A percentile compares a stretch with the other conserved stretches of the same genome.
phyloP scores from a whole-genome alignment of 768 basidiomycete species.

The Lactifluus piperatus region DNA sequence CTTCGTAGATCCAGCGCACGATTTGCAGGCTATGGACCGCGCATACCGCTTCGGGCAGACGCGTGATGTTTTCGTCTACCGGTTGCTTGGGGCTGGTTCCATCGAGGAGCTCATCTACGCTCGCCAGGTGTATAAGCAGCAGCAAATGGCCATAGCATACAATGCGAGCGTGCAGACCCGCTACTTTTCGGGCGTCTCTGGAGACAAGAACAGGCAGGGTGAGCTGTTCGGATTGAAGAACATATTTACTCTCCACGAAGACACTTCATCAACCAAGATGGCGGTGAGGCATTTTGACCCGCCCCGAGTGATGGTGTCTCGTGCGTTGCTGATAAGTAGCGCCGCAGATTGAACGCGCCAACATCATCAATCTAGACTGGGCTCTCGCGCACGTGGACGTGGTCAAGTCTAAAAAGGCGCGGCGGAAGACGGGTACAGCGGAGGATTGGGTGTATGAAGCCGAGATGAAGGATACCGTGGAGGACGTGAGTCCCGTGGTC shows the following conservation, averaged over 20 bases:
- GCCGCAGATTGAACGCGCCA: slow-evolving; percentile 67
- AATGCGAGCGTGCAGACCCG: slow-evolving; percentile 77
- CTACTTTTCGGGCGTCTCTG: slow-evolving; percentile 78
- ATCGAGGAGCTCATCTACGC: slow-evolving; percentile 85
- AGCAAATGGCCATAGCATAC: slow-evolving; percentile 89
- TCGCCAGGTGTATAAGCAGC: slow-evolving; percentile 87
- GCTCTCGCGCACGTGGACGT: slow-evolving; percentile 60
- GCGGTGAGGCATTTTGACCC: slow-evolving; percentile 38
- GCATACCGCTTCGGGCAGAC: slow-evolving; percentile 84
- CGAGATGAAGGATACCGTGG: slow-evolving; percentile 37
- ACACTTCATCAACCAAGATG: slow-evolving; percentile 61
- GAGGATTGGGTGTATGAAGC: slow-evolving; percentile 38
- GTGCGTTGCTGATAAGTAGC: not conserved
- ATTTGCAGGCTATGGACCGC: slow-evolving; percentile 86
- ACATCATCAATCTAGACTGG: slow-evolving; percentile 71
- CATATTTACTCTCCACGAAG: slow-evolving; percentile 72
- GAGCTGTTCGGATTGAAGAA: slow-evolving; percentile 84
- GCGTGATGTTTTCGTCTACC: slow-evolving; percentile 76
- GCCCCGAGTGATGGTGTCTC: not conserved
- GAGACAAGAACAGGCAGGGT: slow-evolving; percentile 62
- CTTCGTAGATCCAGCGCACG: slow-evolving; percentile 82
- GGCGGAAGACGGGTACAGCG: slow-evolving; percentile 23
- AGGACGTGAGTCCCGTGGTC: slow-evolving; percentile 11
- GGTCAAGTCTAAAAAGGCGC: slow-evolving; percentile 24
- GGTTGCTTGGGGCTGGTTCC: slow-evolving; percentile 79